Conservation (phyloP, 1,139 yeast species). For the Taphrina sp. region DNA sequence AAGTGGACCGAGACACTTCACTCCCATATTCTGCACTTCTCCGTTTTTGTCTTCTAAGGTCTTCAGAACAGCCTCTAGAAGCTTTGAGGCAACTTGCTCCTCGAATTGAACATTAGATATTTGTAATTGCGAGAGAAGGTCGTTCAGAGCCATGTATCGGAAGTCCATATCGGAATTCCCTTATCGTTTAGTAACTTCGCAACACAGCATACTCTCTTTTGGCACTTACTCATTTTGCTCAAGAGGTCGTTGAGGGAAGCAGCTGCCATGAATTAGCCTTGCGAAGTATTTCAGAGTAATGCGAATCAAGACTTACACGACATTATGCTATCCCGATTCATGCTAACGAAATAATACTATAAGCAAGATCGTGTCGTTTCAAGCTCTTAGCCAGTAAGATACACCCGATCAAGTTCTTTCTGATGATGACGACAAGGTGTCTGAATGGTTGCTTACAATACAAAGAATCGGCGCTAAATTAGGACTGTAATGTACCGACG, state of each 20-base stretch:
- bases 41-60: constrained; percentile 64
- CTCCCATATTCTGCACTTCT: constrained; percentile 78
- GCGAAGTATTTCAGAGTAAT: no score
- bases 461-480: no score
- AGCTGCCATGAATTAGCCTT: no score
- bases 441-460: no score
- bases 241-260: constrained; percentile 6
- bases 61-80: constrained; percentile 54
- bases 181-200: background rate
- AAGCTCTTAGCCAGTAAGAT: no score
- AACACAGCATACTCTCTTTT: background rate
- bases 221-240: constrained; percentile 7
- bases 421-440: no score
- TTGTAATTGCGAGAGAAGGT: constrained; percentile 55
- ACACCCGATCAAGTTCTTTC: no score
- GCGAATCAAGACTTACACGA: no score
- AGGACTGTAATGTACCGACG: no score
- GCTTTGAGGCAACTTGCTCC: constrained; percentile 43
- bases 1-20: constrained; percentile 53
- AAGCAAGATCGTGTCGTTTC: no score
- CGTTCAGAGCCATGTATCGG: constrained; percentile 83
- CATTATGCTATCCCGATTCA: no score
- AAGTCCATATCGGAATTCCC: constrained; percentile 65
- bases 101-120: constrained; percentile 42
- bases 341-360: no score